A percentile compares a stretch with the other conserved stretches of the same genome.
Conservation (phyloP, 495 filamentous ascomycete genomes). For the Podospora conica region DNA sequence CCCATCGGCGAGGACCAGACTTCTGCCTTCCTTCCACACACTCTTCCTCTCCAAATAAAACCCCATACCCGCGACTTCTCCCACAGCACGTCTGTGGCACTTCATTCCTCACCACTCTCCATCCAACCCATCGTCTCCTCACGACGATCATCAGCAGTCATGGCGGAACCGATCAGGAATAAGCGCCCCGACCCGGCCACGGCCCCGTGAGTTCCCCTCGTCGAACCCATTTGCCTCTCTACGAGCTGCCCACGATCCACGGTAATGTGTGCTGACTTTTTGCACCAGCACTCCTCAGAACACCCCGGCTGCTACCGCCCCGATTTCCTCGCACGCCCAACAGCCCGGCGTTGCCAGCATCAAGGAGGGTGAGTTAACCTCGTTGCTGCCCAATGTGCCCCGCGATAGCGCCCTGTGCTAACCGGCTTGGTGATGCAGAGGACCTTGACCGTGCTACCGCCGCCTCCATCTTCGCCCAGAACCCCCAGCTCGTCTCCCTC, state of each 20-base stretch:
- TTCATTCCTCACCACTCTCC: background rate
- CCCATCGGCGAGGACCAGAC: conserved; percentile 10
- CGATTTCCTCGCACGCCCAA: conserved; percentile 95
- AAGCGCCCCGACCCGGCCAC: conserved; percentile 76
- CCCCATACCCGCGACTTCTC: background rate
- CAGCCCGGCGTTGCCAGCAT: conserved; percentile 93
- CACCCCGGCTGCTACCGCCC: conserved; percentile 87
- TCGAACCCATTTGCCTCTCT: background rate
- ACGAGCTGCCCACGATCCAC: background rate
- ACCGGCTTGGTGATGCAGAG: conserved; percentile 50
- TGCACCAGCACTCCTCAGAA: conserved; percentile 82
- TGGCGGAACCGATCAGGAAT: conserved; percentile 89
- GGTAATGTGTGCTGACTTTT: conserved; percentile 25
- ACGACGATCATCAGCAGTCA: conserved; percentile 31
- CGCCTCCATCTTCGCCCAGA: conserved; percentile 86
- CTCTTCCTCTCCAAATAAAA: conserved; percentile 4
- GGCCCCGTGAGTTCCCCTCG: conserved; percentile 58
- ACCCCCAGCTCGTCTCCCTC: conserved; percentile 89
- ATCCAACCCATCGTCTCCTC: conserved; percentile 1
- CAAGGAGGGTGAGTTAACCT: conserved; percentile 73
- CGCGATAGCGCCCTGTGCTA: conserved; percentile 1
- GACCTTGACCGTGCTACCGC: conserved; percentile 80
- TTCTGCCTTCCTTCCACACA: conserved; percentile 8
- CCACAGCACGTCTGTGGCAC: background rate
- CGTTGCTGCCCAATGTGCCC: conserved; percentile 22